A percentile compares a stretch with the other conserved stretches of the same genome.
These are phyloP conservation scores for Solanum hybrid DNA, from an alignment of 305 asterid genomes.

Conservation along the genomic window DNA sequence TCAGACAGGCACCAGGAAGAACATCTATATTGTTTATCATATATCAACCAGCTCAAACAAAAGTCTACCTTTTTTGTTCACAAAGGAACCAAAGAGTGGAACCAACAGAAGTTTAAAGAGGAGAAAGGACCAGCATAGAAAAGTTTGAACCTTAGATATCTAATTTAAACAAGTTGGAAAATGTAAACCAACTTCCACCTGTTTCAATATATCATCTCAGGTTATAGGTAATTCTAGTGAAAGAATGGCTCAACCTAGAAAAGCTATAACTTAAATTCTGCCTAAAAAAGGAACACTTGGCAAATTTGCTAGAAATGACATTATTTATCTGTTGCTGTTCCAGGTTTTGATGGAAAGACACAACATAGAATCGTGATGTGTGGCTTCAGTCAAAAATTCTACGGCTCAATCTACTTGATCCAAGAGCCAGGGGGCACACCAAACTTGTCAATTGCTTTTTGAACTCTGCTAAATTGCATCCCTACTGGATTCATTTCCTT, in stretches of 20 bases:
- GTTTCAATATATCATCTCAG: conserved; percentile 1
- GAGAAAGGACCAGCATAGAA: background rate
- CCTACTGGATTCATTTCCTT: background rate
- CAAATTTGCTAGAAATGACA: background rate
- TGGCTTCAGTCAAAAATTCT: background rate
- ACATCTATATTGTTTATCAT: background rate
- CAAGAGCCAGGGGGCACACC: background rate
- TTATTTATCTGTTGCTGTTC: background rate
- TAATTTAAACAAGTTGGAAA: background rate
- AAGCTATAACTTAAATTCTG: background rate
- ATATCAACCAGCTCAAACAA: background rate
- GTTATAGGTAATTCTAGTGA: background rate
- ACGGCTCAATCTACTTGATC: background rate
- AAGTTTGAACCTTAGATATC: background rate
- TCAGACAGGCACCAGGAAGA: conserved; percentile 10
- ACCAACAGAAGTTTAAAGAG: background rate
- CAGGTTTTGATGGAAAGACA: background rate
- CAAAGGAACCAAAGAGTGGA: background rate
- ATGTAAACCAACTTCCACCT: background rate
- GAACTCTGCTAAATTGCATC: background rate
- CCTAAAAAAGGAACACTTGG: background rate
- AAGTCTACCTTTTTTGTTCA: background rate
- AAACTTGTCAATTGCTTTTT: background rate
- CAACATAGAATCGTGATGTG: background rate
- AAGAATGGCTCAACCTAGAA: background rate